Conservation (phyloP, 192 early-diverging fungal genomes). For the Coemansia sp. region DNA sequence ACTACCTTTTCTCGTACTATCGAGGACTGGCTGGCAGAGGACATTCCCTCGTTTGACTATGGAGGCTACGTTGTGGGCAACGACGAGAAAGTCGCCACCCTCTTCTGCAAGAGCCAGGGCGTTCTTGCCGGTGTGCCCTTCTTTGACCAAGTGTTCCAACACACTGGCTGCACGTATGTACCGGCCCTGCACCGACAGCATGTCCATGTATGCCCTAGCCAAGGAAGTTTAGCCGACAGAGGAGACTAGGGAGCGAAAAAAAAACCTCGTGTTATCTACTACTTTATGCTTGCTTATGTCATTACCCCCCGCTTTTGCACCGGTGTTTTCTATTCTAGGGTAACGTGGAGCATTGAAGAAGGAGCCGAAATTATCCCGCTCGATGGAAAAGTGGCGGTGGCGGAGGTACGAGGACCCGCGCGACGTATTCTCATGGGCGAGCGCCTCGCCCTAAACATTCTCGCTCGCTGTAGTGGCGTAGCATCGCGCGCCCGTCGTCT, state of each 20-base stretch:
- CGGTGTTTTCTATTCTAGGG: slow-evolving; percentile 35
- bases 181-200: not conserved
- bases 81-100: slow-evolving; percentile 70
- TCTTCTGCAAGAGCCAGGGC: slow-evolving; percentile 87
- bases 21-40: slow-evolving; percentile 85
- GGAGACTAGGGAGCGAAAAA: not conserved
- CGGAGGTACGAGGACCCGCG: slow-evolving; percentile 78
- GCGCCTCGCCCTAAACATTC: slow-evolving; percentile 89
- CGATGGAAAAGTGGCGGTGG: slow-evolving; percentile 57
- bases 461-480: slow-evolving; percentile 91
- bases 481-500: slow-evolving; percentile 62
- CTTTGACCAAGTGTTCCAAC: slow-evolving; percentile 91
- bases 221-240: not conserved
- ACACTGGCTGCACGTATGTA: slow-evolving; percentile 80
- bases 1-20: slow-evolving; percentile 71
- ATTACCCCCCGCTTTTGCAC: not conserved
- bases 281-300: not conserved
- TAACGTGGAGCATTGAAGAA: slow-evolving; percentile 83
- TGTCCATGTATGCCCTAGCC: not conserved
- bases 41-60: slow-evolving; percentile 97
- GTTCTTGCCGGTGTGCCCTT: slow-evolving; percentile 94
- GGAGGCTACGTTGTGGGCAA: slow-evolving; percentile 97
- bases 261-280: not conserved
- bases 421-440: slow-evolving; percentile 88
- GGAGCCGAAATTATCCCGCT: slow-evolving; percentile 78